Conservation (phyloP, 768 basidiomycete species). For the Mycena polygramma region DNA sequence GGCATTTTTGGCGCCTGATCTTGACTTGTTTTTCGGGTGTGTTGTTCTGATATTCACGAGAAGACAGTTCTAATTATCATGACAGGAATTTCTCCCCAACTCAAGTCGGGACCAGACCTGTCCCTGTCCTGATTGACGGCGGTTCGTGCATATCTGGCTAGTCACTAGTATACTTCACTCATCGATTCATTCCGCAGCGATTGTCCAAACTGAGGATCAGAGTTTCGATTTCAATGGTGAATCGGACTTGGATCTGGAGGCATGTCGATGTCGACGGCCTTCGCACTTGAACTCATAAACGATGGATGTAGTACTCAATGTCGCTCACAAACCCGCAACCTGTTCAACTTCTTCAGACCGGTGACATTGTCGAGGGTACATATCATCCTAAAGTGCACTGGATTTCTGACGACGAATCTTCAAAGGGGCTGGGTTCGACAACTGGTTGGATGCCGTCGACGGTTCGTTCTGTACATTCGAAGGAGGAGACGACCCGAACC, state of each 20-base stretch:
- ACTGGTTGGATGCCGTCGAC: conserved; percentile 54
- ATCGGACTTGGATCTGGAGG: conserved; percentile 56
- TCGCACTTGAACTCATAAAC: background rate
- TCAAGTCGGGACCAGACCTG: conserved; percentile 50
- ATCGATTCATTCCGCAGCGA: conserved; percentile 34
- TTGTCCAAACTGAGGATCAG: conserved; percentile 44
- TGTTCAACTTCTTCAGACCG: conserved; percentile 55
- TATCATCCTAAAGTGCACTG: background rate
- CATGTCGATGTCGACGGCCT: background rate
- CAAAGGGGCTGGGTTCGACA: conserved; percentile 58
- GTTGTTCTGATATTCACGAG: too few species aligned
- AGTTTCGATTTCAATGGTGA: conserved; percentile 56
- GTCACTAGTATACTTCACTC: background rate
- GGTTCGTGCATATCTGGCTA: conserved; percentile 36
- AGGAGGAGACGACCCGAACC: conserved; percentile 57
- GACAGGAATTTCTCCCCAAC: conserved; percentile 50
- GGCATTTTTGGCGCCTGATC: conserved; percentile 49
- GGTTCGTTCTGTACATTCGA: conserved; percentile 57
- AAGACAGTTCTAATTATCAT: background rate
- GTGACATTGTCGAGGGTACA: conserved; percentile 51
- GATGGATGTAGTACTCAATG: conserved; percentile 55
- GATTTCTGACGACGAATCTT: background rate
- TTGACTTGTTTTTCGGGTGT: conserved; percentile 42
- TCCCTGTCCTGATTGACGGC: conserved; percentile 51
- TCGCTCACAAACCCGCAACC: conserved; percentile 52